Evolutionary conservation across 1,284 basidiomycete species (phyloP), one percentile per base, ranked within the genome.

Genomic region (Sporisorium scitamineum): DNA sequence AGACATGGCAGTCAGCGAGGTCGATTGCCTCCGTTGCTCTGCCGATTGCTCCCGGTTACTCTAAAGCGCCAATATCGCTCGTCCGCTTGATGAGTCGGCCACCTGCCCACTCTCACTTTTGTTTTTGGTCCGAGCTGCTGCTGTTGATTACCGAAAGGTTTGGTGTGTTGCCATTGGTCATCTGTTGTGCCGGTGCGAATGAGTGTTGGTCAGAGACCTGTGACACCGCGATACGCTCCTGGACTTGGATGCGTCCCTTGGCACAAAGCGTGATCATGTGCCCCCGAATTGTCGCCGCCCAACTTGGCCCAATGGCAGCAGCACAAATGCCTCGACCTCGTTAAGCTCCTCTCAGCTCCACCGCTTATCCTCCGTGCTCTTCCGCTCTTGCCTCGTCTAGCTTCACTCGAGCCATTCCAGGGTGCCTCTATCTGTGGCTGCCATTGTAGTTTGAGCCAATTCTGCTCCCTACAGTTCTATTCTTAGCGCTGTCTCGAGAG

Each of bases 381-480:
- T n/a, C 26, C 57, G 16, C 34, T 13, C 2, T 37, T n/a, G 5
- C 32, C 64, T 67, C 64, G 64, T 67, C 32, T 61, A 67, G 64
- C 41, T 56, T 24, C 20, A 27, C 14, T 20, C 24, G 20, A 47
- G 45, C 47, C 26, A 48, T 9, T 16, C 47, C 24, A 31, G 27
- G 8, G 16, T 29, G 29, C 45, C 14, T 37, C 24, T 20, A 47
- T 47, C 50, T 22, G 11, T 24, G 31, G n/a, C 34, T 20, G 37
- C 57, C 22, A 8, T 5, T 14, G 18, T 27, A 29, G n/a, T 14
- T 32, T 32, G 51, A 44, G 63, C 56, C 22, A 59, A 42, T 32
- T 59, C 50, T 20, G 42, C 56, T 48, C 52, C 32, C 8, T 18
- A 20, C 9, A 18, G 13, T 37, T n/a, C 24, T 27, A 37, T 42